These are phyloP conservation scores for Chlorella sp. DNA, from an alignment of 139 green algal genomes.

Conservation along the genomic window DNA sequence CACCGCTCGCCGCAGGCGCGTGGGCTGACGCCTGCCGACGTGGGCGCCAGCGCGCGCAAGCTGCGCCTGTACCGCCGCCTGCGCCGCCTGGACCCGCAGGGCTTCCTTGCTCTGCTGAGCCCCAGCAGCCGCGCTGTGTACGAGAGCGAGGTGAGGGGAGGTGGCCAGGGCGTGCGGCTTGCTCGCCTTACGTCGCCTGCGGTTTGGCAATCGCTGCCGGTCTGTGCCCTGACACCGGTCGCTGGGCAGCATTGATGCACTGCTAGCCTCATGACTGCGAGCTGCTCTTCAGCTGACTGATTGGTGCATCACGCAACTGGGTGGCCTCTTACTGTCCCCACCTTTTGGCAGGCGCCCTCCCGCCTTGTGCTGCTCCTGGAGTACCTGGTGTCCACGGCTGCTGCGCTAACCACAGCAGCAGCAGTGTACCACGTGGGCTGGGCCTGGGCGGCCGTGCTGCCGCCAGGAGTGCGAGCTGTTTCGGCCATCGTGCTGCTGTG, in stretches of 20 bases:
- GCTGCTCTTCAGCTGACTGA: too few species aligned
- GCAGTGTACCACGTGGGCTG: not conserved
- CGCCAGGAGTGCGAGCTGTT: not conserved
- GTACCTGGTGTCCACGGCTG: not conserved
- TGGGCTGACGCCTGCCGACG: slow-evolving; percentile 11
- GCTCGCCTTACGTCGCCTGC: too few species aligned
- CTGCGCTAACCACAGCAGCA: not conserved
- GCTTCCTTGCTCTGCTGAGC: slow-evolving; percentile 19
- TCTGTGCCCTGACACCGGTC: too few species aligned
- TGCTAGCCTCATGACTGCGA: too few species aligned
- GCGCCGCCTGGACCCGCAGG: slow-evolving; percentile 1
- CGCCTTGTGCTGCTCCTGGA: not conserved
- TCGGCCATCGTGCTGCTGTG: not conserved
- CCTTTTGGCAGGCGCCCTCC: not conserved
- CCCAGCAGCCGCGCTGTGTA: not conserved
- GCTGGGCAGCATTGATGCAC: too few species aligned
- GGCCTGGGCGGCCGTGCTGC: not conserved
- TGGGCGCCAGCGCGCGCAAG: not conserved
- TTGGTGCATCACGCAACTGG: too few species aligned
- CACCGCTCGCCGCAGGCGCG: not conserved
- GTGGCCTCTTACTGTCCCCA: too few species aligned
- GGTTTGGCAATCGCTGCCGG: too few species aligned
- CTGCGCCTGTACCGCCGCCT: slow-evolving; percentile 37
- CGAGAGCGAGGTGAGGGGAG: not conserved
- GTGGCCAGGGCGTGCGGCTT: too few species aligned